Base-by-base conservation (phyloP, 1,284 basidiomycete species). In the Blastosporella zonata region DNA sequence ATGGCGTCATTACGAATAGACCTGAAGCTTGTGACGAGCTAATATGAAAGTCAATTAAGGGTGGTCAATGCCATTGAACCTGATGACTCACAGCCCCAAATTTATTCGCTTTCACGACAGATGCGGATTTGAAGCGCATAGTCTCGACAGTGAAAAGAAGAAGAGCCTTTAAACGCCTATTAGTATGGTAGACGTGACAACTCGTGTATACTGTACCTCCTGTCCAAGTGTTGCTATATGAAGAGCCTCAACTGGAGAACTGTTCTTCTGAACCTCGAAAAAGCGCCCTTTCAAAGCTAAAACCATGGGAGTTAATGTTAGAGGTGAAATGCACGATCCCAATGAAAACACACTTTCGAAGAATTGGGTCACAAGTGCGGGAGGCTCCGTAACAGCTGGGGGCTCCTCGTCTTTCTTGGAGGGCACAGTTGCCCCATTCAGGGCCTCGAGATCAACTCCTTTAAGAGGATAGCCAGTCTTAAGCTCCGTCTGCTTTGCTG, bases 151-250 rank as follows among this genome's bases (percentile, higher is more conserved):
- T 65, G 50, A 90, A 75, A 8, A 90, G 64, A 43, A 89, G 70
- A 55, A 86, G 78, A 4, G 84, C 87, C 86, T 89, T 45, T 17
- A 7, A 28, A 20, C 22, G 13, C 3, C 6, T 5, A 18, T 56
- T 25, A 57, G 7, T 37, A 21, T 21, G 5, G 20, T 6, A 28
- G 20, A 43, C 3, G 5, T 5, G 27, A 39, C 15, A 8, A 27
- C 22, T 18, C 22, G 31, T 10, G 6, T 10, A 25, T 3, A 6
- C 33, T 46, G 40, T 48, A 81, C 89, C 71, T 93, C 90, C 63
- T 92, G 88, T 0, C 79, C 77, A 39, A 91, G 65, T 10, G 79
- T 78, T 2, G 82, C 84, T 12, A 87, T 67, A 56, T 92, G 88
- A 15, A 92, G 70, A 12, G 79, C 59, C 55, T 85, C 78, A n/a